These are phyloP conservation scores for Gamsiella multidivaricata DNA, from an alignment of 192 early-diverging fungal species.

Conservation along the genomic window DNA sequence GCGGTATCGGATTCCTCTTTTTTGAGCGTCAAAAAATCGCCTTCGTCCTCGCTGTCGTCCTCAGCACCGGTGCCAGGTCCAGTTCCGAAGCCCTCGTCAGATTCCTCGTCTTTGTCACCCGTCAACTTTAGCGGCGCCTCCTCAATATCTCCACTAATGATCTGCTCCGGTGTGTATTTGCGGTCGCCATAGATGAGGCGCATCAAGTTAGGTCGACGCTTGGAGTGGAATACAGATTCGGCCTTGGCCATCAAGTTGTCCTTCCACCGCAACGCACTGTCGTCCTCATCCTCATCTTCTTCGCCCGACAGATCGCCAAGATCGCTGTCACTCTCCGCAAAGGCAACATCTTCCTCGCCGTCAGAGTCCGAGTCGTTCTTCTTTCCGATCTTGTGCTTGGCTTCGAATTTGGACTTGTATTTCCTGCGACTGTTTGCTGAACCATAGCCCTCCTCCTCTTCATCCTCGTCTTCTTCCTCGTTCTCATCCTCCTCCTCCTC, in stretches of 20 bases:
- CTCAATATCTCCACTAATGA: conserved; percentile 51
- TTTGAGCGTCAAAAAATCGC: conserved; percentile 70
- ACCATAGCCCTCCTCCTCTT: conserved; percentile 53
- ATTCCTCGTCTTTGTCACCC: conserved; percentile 39
- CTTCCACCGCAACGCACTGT: conserved; percentile 76
- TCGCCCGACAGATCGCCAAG: conserved; percentile 59
- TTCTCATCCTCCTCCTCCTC: conserved; percentile 57
- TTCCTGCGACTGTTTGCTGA: conserved; percentile 41
- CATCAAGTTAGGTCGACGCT: conserved; percentile 86
- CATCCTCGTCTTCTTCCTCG: conserved; percentile 45
- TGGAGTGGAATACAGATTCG: conserved; percentile 61
- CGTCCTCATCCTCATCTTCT: conserved; percentile 57
- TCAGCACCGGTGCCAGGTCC: conserved; percentile 52
- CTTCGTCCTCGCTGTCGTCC: conserved; percentile 64
- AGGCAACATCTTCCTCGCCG: conserved; percentile 59
- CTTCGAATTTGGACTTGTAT: conserved; percentile 52
- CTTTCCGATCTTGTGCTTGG: conserved; percentile 48
- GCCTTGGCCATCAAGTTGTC: conserved; percentile 72
- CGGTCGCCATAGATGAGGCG: conserved; percentile 83
- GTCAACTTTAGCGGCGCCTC: conserved; percentile 34
- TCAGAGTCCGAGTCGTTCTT: conserved; percentile 59
- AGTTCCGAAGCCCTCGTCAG: conserved; percentile 59
- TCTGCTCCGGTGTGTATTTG: conserved; percentile 63
- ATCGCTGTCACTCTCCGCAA: conserved; percentile 84
- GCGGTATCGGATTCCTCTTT: conserved; percentile 40